phyloP scores from a whole-genome alignment of 1,139 yeast genomes.

The Saccharomycopsis hybrid region DNA sequence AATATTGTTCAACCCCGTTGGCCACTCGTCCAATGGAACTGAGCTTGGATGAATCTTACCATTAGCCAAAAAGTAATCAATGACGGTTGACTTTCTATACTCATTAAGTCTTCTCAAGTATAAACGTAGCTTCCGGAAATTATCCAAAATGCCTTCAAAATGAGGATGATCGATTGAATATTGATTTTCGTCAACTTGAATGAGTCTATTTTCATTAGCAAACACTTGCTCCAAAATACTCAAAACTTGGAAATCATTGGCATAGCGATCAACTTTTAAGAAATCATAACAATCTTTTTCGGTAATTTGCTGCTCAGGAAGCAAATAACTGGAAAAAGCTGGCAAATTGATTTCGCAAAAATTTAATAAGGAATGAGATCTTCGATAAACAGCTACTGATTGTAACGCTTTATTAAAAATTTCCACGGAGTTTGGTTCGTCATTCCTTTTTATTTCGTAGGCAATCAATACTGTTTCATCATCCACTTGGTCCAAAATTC shows the following conservation, averaged over 20 bases:
- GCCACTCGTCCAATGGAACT: slow-evolving; percentile 64
- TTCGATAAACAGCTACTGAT: slow-evolving; percentile 49
- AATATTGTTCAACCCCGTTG: slow-evolving; percentile 86
- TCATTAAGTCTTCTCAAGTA: slow-evolving; percentile 41
- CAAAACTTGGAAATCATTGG: slow-evolving; percentile 51
- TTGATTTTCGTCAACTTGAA: background rate
- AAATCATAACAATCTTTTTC: slow-evolving; percentile 36
- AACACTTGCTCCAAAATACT: slow-evolving; percentile 40
- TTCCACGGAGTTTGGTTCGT: slow-evolving; percentile 32
- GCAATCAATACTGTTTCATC: slow-evolving; percentile 74
- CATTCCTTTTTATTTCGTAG: slow-evolving; percentile 54
- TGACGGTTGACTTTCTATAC: slow-evolving; percentile 36
- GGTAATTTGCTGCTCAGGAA: slow-evolving; percentile 20
- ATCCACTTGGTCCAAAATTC: slow-evolving; percentile 60
- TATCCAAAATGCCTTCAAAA: background rate
- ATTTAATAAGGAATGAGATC: slow-evolving; percentile 37
- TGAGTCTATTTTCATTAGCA: background rate
- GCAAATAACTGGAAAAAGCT: slow-evolving; percentile 26
- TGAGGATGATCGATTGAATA: slow-evolving; percentile 4
- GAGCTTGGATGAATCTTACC: slow-evolving; percentile 58
- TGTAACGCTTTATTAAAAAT: slow-evolving; percentile 44
- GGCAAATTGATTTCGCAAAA: slow-evolving; percentile 28
- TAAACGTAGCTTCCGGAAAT: slow-evolving; percentile 41
- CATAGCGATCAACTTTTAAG: slow-evolving; percentile 39
- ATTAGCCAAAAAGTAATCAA: slow-evolving; percentile 43